Percentiles rank a stretch among this genome's conserved stretches.
Conservation (phyloP, 2,329 filamentous ascomycete species). For the Pleomassaria siparia region DNA sequence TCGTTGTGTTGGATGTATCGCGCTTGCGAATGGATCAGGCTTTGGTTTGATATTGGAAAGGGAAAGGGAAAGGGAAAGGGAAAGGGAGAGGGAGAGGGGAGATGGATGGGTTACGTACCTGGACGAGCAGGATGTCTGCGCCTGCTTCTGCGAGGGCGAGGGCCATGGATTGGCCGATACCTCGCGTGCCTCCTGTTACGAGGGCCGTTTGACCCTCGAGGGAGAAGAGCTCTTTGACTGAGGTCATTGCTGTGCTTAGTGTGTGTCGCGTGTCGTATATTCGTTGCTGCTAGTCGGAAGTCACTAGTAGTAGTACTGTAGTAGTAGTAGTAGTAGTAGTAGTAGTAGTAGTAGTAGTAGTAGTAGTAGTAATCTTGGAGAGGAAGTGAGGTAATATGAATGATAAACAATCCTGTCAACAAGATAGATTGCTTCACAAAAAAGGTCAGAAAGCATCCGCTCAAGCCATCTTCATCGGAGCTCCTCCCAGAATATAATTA, state of each 20-base stretch:
- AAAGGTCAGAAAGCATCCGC: too few species aligned
- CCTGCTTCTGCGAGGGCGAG: conserved; percentile 54
- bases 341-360: too few species aligned
- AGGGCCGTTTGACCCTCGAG: conserved; percentile 53
- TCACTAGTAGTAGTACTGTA: too few species aligned
- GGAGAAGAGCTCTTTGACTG: conserved; percentile 48
- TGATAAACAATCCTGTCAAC: too few species aligned
- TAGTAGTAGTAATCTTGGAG: too few species aligned
- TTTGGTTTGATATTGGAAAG: conserved; percentile 6
- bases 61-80: neutral
- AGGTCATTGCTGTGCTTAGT: conserved; percentile 21
- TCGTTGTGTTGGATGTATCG: conserved; percentile 57
- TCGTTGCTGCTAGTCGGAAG: neutral
- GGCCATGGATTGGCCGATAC: conserved; percentile 55
- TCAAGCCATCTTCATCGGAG: too few species aligned
- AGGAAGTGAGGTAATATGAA: too few species aligned
- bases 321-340: too few species aligned
- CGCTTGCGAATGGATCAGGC: conserved; percentile 49
- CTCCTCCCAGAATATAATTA: neutral
- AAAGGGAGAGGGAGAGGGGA: neutral
- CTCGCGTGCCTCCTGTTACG: conserved; percentile 53
- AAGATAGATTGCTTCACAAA: too few species aligned
- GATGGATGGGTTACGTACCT: conserved; percentile 36
- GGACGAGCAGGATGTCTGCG: conserved; percentile 53
- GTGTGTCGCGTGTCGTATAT: conserved; percentile 1